phyloP scores from a whole-genome alignment of 208 protist genomes.

The Leptomonas pyrrhocoris region DNA sequence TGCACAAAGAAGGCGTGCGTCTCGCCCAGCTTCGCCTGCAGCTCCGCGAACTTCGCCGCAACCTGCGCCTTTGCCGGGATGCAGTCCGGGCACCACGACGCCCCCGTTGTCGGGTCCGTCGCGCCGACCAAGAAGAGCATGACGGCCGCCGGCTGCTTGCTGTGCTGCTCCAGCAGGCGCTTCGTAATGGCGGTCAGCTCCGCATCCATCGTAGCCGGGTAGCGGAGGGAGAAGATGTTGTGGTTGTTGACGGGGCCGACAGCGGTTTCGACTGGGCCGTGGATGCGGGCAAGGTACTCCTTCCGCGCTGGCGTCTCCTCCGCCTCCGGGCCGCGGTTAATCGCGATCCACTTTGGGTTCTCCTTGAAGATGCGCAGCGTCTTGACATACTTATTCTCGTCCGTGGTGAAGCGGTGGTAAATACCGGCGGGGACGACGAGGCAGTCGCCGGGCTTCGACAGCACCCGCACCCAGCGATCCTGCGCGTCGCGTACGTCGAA shows the following conservation, averaged over 20 bases:
- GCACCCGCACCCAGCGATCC: constrained; percentile 79
- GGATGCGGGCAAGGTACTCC: constrained; percentile 42
- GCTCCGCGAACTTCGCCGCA: constrained; percentile 37
- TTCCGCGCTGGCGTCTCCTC: constrained; percentile 40
- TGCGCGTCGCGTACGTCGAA: constrained; percentile 84
- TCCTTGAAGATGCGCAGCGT: constrained; percentile 84
- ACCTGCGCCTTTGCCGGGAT: constrained; percentile 56
- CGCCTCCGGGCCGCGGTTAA: constrained; percentile 53
- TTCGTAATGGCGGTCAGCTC: constrained; percentile 34
- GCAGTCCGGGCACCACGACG: constrained; percentile 85
- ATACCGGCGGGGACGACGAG: constrained; percentile 77
- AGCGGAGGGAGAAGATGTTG: constrained; percentile 41
- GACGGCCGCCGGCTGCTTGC: constrained; percentile 29
- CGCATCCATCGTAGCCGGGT: constrained; percentile 38
- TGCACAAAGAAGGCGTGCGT: constrained; percentile 58
- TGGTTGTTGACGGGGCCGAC: constrained; percentile 21
- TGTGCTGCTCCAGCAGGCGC: constrained; percentile 28
- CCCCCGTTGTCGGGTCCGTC: constrained; percentile 47
- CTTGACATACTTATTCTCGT: constrained; percentile 48
- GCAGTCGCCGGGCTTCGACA: constrained; percentile 60
- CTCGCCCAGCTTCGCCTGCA: constrained; percentile 37
- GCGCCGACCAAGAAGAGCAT: constrained; percentile 67
- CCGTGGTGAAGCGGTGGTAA: constrained; percentile 90
- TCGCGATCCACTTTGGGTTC: constrained; percentile 75
- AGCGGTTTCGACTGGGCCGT: constrained; percentile 26